phyloP scores from a whole-genome alignment of 2,329 filamentous ascomycete species.

The Fusarium kyushuense region DNA sequence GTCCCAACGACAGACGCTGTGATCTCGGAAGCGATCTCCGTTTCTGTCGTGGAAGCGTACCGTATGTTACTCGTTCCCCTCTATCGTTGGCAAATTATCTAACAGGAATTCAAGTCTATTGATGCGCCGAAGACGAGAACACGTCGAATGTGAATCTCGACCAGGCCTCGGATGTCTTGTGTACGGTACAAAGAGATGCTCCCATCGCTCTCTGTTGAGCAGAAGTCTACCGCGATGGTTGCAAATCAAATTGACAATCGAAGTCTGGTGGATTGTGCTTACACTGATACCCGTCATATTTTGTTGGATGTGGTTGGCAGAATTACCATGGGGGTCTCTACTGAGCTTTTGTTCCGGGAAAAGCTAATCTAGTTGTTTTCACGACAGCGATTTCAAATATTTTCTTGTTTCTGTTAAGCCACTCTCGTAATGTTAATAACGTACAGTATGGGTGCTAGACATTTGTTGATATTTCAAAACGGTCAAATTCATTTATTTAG shows the following conservation, averaged over 20 bases:
- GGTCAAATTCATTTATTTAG: not conserved
- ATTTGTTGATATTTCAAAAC: not conserved
- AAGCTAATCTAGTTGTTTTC: not conserved
- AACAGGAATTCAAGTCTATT: slow-evolving; percentile 57
- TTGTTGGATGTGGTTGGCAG: slow-evolving; percentile 54
- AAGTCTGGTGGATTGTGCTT: slow-evolving; percentile 63
- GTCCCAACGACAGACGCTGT: slow-evolving; percentile 69
- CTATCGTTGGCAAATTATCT: not conserved
- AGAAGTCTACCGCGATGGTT: slow-evolving; percentile 61
- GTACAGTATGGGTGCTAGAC: not conserved
- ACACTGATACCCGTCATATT: slow-evolving; percentile 56
- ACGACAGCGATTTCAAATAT: not conserved
- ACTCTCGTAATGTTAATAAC: not conserved
- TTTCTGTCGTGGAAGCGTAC: slow-evolving; percentile 71
- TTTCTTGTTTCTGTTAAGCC: not conserved
- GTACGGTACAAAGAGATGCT: slow-evolving; percentile 62
- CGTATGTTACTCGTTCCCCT: slow-evolving; percentile 55
- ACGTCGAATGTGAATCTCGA: slow-evolving; percentile 70
- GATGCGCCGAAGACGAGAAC: slow-evolving; percentile 70
- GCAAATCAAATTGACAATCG: slow-evolving; percentile 58
- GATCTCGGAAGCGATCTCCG: slow-evolving; percentile 69
- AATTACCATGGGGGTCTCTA: slow-evolving; percentile 31
- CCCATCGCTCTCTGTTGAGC: slow-evolving; percentile 59
- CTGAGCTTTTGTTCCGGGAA: not conserved
- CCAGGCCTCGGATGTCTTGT: slow-evolving; percentile 69